phyloP scores from a whole-genome alignment of 305 asterid species.

The Fraxinus dipetala region DNA sequence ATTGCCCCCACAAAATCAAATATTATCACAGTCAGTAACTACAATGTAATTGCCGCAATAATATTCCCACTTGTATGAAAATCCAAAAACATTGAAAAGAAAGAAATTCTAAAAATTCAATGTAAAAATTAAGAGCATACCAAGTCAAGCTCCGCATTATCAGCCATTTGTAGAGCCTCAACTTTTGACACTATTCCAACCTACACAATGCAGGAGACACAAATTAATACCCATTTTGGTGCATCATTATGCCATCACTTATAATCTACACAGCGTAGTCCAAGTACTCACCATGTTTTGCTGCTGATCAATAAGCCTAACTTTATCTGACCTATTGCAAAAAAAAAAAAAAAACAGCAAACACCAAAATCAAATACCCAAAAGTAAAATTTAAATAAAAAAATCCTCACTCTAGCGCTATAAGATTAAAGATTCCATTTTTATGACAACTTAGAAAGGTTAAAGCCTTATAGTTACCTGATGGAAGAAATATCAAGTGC shows the following conservation, averaged over 20 bases:
- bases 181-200: slow-evolving; percentile 71
- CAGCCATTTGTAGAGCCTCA: slow-evolving; percentile 88
- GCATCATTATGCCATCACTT: neutral
- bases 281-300: slow-evolving; percentile 77
- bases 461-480: slow-evolving; percentile 37
- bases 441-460: neutral
- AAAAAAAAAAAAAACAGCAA: slow-evolving; percentile 4
- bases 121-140: slow-evolving; percentile 40
- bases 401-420: neutral
- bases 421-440: neutral
- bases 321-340: slow-evolving; percentile 72
- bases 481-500: slow-evolving; percentile 64
- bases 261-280: neutral
- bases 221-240: slow-evolving; percentile 13
- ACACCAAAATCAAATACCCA: slow-evolving; percentile 24
- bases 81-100: neutral
- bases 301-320: slow-evolving; percentile 84
- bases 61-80: neutral
- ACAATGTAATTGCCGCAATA: neutral
- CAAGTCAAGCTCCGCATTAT: slow-evolving; percentile 86
- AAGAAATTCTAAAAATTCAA: neutral
- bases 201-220: slow-evolving; percentile 41
- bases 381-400: neutral
- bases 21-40: neutral
- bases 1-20: neutral